These are phyloP conservation scores for Hypoxylon sp. DNA, from an alignment of 2,329 filamentous ascomycete genomes.

Conservation along the genomic window DNA sequence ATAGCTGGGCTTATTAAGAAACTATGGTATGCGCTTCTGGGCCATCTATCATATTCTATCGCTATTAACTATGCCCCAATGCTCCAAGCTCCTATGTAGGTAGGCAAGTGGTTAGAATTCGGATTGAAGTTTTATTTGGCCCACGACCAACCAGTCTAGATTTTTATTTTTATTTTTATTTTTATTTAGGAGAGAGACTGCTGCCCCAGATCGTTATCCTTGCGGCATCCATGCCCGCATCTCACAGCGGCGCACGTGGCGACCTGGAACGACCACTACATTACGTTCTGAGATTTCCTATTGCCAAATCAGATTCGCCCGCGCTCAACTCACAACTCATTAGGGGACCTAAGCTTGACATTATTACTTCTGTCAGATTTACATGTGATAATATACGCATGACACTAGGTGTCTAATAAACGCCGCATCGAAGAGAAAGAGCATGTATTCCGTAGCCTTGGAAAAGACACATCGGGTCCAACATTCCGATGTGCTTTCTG, in stretches of 20 bases:
- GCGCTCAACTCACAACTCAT: too few relatives aligned
- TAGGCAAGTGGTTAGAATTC: neutral
- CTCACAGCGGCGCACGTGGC: too few relatives aligned
- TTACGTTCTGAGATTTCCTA: too few relatives aligned
- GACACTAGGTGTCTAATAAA: neutral
- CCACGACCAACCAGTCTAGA: too few relatives aligned
- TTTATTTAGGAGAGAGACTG: too few relatives aligned
- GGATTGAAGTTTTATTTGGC: neutral
- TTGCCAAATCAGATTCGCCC: too few relatives aligned
- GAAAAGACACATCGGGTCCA: conserved; percentile 1
- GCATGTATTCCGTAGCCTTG: neutral
- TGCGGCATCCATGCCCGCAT: too few relatives aligned
- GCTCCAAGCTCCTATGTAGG: neutral
- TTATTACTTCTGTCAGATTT: neutral
- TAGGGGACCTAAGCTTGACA: neutral
- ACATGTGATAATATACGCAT: neutral
- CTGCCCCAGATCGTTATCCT: too few relatives aligned
- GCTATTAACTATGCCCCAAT: neutral
- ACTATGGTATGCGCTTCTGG: neutral
- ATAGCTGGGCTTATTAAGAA: conserved; percentile 5
- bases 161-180: too few relatives aligned
- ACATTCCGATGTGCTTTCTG: conserved; percentile 10
- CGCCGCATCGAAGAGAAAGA: neutral
- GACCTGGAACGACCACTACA: too few relatives aligned
- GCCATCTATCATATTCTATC: neutral